Conservation (phyloP, 1,284 basidiomycete species). For the Microbotryomycetes sp. region DNA sequence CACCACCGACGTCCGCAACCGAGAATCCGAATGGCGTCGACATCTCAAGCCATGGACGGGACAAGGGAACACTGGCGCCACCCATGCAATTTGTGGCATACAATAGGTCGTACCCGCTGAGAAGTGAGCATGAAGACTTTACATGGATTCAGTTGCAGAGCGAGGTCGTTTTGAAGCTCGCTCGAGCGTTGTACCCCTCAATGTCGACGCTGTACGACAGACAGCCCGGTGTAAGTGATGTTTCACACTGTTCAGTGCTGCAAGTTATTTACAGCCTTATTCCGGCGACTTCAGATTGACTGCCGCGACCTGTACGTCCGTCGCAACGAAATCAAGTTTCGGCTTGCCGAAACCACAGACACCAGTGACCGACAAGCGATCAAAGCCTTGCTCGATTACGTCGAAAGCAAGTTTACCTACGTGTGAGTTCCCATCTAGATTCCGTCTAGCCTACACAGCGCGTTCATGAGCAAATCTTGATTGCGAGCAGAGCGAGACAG, state of each 20-base stretch:
- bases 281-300: constrained; percentile 6
- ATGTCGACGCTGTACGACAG: background rate
- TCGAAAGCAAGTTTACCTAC: constrained; percentile 6
- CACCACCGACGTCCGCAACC: constrained; percentile 1
- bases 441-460: too few relatives aligned
- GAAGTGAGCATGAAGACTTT: background rate
- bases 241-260: too few relatives aligned
- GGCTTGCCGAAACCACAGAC: background rate
- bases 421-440: constrained; percentile 7
- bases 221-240: background rate
- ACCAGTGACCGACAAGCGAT: background rate
- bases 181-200: constrained; percentile 1
- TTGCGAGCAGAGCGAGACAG: background rate
- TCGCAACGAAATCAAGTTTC: constrained; percentile 3
- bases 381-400: background rate
- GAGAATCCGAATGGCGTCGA: background rate
- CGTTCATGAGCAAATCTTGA: too few relatives aligned
- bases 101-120: background rate
- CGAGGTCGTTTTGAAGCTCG: background rate
- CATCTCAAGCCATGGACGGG: too few relatives aligned
- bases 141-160: background rate
- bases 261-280: too few relatives aligned
- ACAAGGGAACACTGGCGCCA: background rate
- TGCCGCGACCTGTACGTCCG: constrained; percentile 10
- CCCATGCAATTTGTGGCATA: constrained; percentile 2